Base-by-base conservation (phyloP, 352 stramenopile genomes). In the Phytophthora capsici region DNA sequence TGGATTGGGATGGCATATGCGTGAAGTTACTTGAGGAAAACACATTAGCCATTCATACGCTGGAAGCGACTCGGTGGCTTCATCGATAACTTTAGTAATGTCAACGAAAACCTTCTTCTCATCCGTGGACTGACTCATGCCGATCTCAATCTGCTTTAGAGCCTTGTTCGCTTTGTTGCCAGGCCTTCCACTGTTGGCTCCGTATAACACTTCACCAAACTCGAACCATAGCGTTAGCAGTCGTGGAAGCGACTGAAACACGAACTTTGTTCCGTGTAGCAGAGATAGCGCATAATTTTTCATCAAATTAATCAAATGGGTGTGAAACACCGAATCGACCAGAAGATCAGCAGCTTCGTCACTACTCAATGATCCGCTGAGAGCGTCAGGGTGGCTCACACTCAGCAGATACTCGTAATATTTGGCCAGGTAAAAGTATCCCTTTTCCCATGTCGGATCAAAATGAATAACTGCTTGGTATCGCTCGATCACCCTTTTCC, bases 221-320 rank as follows among this genome's bases (percentile, higher is more conserved):
- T 99, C 96, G 68, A 99, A 99, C 95, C 94, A 99, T 32, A 99
- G 73, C 10, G 97, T 98, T 10, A 99, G 77, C 40, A 99, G 72
- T n/a, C 97, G 89, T 22, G 97, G 96, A 50, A 99, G 86, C 1
- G 96, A 97, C 75, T 99, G 95, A 73, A 98, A 99, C 23, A 99
- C 84, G 73, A 98, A 98, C 57, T 99, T 99, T n/a, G 94, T 89
- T 19, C 82, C 85, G 58, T 92, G 75, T 40, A 75, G 74, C 3
- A 98, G 73, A 12, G 88, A 78, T 5, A 89, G 73, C 53, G 97
- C 89, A 73, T 99, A 99, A 62, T 98, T 97, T 32, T 94, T 78
- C 71, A 99, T 96, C 62, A 98, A 83, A 36, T 89, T 83, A 40
- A 98, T 84, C 49, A 98, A 73, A 16, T 91, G 75, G 4, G 60